Evolutionary conservation across 441 rosid genomes (phyloP).

Genomic region (Euphorbia celastroides): DNA sequence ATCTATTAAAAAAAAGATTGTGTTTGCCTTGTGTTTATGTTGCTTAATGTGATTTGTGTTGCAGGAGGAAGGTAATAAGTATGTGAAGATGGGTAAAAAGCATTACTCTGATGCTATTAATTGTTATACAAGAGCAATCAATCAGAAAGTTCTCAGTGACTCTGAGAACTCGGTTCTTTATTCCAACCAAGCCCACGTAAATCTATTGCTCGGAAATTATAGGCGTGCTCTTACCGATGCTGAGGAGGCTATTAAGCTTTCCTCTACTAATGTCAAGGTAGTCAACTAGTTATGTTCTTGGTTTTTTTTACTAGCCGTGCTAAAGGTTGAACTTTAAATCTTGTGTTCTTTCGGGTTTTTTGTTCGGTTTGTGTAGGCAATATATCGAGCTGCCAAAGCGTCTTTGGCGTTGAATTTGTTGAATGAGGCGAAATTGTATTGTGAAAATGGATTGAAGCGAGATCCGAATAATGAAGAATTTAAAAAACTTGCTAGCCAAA

Average conservation of each 20-base stretch:
- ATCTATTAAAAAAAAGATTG: not conserved
- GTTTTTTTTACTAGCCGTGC: not conserved
- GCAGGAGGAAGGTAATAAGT: slow-evolving; percentile 83
- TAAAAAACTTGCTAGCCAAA: slow-evolving; percentile 50
- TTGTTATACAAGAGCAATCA: slow-evolving; percentile 75
- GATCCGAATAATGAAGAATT: slow-evolving; percentile 69
- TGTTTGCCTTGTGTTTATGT: not conserved
- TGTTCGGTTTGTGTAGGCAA: slow-evolving; percentile 34
- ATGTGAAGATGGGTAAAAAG: slow-evolving; percentile 82
- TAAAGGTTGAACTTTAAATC: not conserved
- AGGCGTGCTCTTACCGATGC: slow-evolving; percentile 77
- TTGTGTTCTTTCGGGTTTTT: not conserved
- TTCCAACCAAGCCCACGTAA: slow-evolving; percentile 84
- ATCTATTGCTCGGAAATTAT: slow-evolving; percentile 65
- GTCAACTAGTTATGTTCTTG: not conserved
- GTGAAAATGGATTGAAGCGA: slow-evolving; percentile 48
- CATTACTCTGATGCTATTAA: slow-evolving; percentile 75
- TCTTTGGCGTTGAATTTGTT: slow-evolving; percentile 54
- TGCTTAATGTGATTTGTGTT: slow-evolving; percentile 3
- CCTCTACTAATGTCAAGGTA: slow-evolving; percentile 64
- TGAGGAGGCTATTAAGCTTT: slow-evolving; percentile 56
- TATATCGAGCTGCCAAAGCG: slow-evolving; percentile 90
- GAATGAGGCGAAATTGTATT: slow-evolving; percentile 50
- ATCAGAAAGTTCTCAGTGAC: slow-evolving; percentile 56
- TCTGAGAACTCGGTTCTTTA: slow-evolving; percentile 60